These are phyloP conservation scores for Eucalyptus pumila DNA, from an alignment of 345 rosid genomes.

Conservation along the genomic window DNA sequence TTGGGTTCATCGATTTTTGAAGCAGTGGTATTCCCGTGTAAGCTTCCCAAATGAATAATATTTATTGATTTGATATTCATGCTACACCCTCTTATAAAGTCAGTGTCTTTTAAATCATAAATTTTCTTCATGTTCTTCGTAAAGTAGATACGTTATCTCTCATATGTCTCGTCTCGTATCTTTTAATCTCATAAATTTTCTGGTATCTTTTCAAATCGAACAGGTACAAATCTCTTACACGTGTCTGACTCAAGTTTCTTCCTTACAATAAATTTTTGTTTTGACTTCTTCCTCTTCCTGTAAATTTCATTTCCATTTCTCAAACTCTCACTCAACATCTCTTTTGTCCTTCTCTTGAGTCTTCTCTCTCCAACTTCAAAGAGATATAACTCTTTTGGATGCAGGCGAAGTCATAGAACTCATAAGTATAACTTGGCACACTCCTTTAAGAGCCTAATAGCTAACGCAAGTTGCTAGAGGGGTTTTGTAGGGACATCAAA, in stretches of 20 bases:
- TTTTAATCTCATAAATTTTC: too few relatives aligned
- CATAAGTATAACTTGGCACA: background rate
- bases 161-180: too few relatives aligned
- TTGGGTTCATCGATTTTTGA: too few relatives aligned
- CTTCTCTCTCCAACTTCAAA: background rate
- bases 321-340: background rate
- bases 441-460: background rate
- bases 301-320: background rate
- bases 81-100: too few relatives aligned
- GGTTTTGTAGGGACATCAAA: background rate
- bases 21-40: too few relatives aligned
- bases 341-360: background rate
- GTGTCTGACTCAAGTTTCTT: fast-evolving
- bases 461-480: background rate
- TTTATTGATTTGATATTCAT: too few relatives aligned
- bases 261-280: background rate
- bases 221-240: too few relatives aligned
- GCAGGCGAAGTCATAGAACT: background rate
- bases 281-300: background rate
- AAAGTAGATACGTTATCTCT: too few relatives aligned
- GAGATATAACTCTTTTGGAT: background rate
- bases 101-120: too few relatives aligned
- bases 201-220: too few relatives aligned
- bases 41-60: too few relatives aligned
- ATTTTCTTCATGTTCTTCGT: too few relatives aligned